These are phyloP conservation scores for Kwoniella pini DNA, from an alignment of 768 basidiomycete species.

Conservation along the genomic window DNA sequence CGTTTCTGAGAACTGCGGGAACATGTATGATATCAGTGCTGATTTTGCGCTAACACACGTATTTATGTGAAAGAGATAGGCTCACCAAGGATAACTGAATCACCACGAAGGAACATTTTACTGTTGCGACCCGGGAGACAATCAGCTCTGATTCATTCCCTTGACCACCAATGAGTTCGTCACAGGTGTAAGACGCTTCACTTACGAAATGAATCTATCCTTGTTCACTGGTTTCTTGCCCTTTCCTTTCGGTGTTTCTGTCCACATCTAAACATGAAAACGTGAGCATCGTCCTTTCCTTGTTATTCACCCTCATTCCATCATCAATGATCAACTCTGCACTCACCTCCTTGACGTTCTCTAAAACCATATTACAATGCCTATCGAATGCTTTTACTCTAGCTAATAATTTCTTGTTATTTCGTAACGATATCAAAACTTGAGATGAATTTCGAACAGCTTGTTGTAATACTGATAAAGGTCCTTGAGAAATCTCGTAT, in stretches of 20 bases:
- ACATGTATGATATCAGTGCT: too few species aligned
- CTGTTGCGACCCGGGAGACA: constrained; percentile 55
- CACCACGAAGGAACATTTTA: constrained; percentile 97
- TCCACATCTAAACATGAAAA: constrained; percentile 85
- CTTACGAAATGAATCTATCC: constrained; percentile 81
- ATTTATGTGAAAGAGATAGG: constrained; percentile 9
- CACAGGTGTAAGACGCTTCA: not conserved
- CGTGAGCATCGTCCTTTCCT: not conserved
- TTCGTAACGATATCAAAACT: constrained; percentile 92
- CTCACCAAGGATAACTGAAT: constrained; percentile 92
- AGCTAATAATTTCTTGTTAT: constrained; percentile 87
- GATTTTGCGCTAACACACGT: too few species aligned
- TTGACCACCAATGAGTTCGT: not conserved
- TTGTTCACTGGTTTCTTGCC: constrained; percentile 99
- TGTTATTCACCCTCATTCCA: not conserved
- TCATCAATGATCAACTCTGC: not conserved
- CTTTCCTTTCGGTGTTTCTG: constrained; percentile 94
- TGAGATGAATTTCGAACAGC: constrained; percentile 97
- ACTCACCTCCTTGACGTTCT: constrained; percentile 94
- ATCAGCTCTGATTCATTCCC: too few species aligned
- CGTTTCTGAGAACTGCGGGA: constrained; percentile 45
- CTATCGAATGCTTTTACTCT: constrained; percentile 98
- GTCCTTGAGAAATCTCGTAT: constrained; percentile 92
- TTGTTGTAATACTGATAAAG: constrained; percentile 64
- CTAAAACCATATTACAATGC: constrained; percentile 98